A percentile compares a stretch with the other conserved stretches of the same genome.
Conservation (phyloP, 176 grass and related monocot genomes). For the Carex myosuroides region DNA sequence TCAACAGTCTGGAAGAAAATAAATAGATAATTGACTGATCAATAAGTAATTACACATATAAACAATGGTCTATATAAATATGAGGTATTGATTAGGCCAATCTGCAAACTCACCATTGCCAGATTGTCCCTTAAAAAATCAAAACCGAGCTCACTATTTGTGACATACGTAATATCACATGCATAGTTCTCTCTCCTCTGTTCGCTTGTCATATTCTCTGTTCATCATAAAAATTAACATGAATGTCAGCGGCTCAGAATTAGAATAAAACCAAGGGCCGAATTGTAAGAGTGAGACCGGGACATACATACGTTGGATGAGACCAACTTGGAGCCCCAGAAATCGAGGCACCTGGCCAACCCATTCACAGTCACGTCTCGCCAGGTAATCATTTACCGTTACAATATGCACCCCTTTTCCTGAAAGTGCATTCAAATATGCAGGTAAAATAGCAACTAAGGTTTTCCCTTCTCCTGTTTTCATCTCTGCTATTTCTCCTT, state of each 20-base stretch:
- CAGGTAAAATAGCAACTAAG: slow-evolving; percentile 87
- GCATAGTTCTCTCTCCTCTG: slow-evolving; percentile 97
- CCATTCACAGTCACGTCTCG: slow-evolving; percentile 96
- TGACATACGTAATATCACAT: slow-evolving; percentile 95
- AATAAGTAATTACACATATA: slow-evolving; percentile 13
- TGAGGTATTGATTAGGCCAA: slow-evolving; percentile 7
- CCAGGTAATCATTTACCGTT: slow-evolving; percentile 98
- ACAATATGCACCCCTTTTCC: slow-evolving; percentile 96
- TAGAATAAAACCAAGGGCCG: not conserved
- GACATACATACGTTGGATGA: slow-evolving; percentile 95
- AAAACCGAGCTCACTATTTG: slow-evolving; percentile 99
- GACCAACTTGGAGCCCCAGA: slow-evolving; percentile 90
- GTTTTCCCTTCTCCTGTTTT: slow-evolving; percentile 99
- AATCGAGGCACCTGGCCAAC: slow-evolving; percentile 97
- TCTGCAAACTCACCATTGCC: slow-evolving; percentile 57
- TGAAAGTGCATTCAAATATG: slow-evolving; percentile 84
- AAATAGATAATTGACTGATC: slow-evolving; percentile 10
- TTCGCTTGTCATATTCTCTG: slow-evolving; percentile 98
- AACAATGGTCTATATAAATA: not conserved
- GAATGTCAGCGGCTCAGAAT: not conserved
- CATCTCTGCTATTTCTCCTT: slow-evolving; percentile 97
- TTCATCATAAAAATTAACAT: slow-evolving; percentile 29
- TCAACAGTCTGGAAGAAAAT: slow-evolving; percentile 70
- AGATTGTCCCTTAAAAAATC: slow-evolving; percentile 99
- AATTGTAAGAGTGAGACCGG: not conserved